A percentile compares a stretch with the other conserved stretches of the same genome.
Evolutionary conservation across 768 basidiomycete species (phyloP).

Genomic region (Russula emetica): DNA sequence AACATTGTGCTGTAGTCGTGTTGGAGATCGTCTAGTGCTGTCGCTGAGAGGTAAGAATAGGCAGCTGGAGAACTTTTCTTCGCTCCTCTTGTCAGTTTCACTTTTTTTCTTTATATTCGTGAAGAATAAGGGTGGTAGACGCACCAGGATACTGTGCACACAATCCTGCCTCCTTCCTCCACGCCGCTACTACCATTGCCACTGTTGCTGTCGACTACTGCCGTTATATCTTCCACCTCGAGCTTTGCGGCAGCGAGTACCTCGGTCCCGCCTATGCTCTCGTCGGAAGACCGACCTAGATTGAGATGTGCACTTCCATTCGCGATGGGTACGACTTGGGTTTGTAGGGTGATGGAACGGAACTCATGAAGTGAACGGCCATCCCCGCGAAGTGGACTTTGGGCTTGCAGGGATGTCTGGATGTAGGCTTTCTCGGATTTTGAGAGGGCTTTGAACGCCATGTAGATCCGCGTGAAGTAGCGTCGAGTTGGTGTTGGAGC

Average conservation of each 20-base stretch:
- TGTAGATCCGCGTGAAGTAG: conserved; percentile 1
- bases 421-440: conserved; percentile 81
- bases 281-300: conserved; percentile 55
- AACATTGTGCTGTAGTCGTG: conserved; percentile 64
- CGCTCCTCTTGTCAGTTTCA: conserved; percentile 32
- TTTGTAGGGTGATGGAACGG: conserved; percentile 66
- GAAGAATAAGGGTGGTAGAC: conserved; percentile 30
- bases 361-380: conserved; percentile 67
- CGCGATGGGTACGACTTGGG: conserved; percentile 72
- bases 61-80: conserved; percentile 72
- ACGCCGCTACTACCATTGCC: conserved; percentile 41
- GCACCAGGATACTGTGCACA: conserved; percentile 74
- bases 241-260: conserved; percentile 74
- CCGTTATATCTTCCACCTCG: conserved; percentile 59
- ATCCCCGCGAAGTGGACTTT: conserved; percentile 67
- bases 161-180: conserved; percentile 58
- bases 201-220: conserved; percentile 32
- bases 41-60: conserved; percentile 62
- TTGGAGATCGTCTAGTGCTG: conserved; percentile 70
- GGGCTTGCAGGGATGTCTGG: conserved; percentile 54
- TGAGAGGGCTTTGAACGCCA: conserved; percentile 43
- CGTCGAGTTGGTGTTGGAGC: no score
- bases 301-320: conserved; percentile 78
- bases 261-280: conserved; percentile 67
- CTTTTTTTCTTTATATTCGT: not conserved